phyloP scores from a whole-genome alignment of 2,329 filamentous ascomycete species.

The Neofusicoccum cordaticola region DNA sequence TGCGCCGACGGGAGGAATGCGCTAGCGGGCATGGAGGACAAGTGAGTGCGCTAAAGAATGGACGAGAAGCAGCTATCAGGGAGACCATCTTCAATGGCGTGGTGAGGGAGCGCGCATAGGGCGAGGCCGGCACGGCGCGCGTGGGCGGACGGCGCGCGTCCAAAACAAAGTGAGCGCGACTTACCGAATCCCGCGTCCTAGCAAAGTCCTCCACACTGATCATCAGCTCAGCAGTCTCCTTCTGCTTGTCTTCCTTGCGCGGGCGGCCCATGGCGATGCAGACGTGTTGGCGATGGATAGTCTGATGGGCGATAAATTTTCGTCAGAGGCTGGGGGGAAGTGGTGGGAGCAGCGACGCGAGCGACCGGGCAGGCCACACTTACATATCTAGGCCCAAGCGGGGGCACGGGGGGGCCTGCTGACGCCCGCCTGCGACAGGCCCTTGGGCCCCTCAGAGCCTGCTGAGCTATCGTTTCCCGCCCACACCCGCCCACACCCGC shows the following conservation, averaged over 20 bases:
- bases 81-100: constrained; percentile 11
- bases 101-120: neutral
- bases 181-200: constrained; percentile 77
- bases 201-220: constrained; percentile 74
- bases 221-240: constrained; percentile 35
- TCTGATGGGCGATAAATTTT: neutral
- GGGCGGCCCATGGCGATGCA: constrained; percentile 14
- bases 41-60: constrained; percentile 8
- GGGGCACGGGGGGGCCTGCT: neutral
- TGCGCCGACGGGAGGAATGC: constrained; percentile 1
- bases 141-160: constrained; percentile 18
- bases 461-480: neutral
- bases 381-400: neutral
- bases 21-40: neutral
- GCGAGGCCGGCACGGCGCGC: constrained; percentile 16
- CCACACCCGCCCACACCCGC: neutral
- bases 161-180: constrained; percentile 34
- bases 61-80: neutral
- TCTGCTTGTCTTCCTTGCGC: constrained; percentile 26
- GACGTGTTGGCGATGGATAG: neutral
- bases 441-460: neutral
- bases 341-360: constrained; percentile 7
- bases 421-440: neutral
- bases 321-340: neutral
- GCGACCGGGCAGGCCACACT: neutral